Conservation (phyloP, 2,329 filamentous ascomycete species). For the Ascochyta viciae-villosae region DNA sequence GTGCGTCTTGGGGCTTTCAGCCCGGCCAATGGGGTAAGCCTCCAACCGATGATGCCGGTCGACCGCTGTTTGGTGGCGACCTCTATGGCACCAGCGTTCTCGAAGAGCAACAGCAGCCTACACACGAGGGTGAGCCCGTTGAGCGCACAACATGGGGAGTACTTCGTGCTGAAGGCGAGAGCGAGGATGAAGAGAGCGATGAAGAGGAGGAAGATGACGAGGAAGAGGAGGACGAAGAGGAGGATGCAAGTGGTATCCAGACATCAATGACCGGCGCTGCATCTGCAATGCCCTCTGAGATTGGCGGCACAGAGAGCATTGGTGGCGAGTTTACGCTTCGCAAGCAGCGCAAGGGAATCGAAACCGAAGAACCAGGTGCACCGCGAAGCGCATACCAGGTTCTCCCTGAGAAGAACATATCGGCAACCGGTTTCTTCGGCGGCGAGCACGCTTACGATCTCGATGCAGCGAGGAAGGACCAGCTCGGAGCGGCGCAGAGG, state of each 20-base stretch:
- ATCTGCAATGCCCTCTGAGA: slow-evolving; percentile 82
- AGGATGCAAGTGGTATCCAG: slow-evolving; percentile 65
- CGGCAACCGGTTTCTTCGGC: slow-evolving; percentile 92
- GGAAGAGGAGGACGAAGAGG: slow-evolving; percentile 73
- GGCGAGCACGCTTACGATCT: slow-evolving; percentile 94
- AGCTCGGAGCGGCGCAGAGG: slow-evolving; percentile 83
- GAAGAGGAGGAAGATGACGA: slow-evolving; percentile 66
- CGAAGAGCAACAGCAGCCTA: slow-evolving; percentile 64
- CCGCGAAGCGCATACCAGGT: slow-evolving; percentile 87
- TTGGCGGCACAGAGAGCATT: slow-evolving; percentile 75
- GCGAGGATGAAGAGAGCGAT: slow-evolving; percentile 70
- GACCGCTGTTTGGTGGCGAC: slow-evolving; percentile 91
- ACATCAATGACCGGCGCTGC: slow-evolving; percentile 73
- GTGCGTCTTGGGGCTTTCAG: slow-evolving; percentile 92
- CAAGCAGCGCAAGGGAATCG: slow-evolving; percentile 79
- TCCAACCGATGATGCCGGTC: slow-evolving; percentile 90
- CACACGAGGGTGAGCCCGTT: slow-evolving; percentile 72
- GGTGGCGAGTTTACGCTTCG: slow-evolving; percentile 89
- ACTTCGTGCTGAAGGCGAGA: slow-evolving; percentile 79
- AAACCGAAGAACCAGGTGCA: slow-evolving; percentile 78
- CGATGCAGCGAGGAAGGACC: slow-evolving; percentile 59
- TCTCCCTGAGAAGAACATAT: slow-evolving; percentile 84
- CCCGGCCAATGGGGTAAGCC: slow-evolving; percentile 97
- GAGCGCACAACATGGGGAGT: slow-evolving; percentile 94
- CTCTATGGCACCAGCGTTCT: slow-evolving; percentile 81